Evolutionary conservation across 176 grass and related monocot species (phyloP).

Genomic region (Sorghum bicolor): Sorghum_bicolor_NCBIv3 NC_012877.2:2235001-2235500

Average conservation of each 20-base stretch:
- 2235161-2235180: too few species aligned
- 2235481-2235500: background rate
- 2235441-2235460: too few species aligned
- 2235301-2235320: background rate
- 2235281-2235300: constrained; percentile 15
- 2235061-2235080: too few species aligned
- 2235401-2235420: background rate
- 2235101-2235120: too few species aligned
- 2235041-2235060: too few species aligned
- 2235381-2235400: background rate
- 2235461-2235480: background rate
- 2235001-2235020: too few species aligned
- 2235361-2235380: constrained; percentile 4
- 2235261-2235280: background rate
- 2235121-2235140: too few species aligned
- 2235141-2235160: too few species aligned
- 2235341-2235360: constrained; percentile 30
- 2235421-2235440: background rate
- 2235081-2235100: too few species aligned
- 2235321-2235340: background rate
- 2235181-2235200: too few species aligned
- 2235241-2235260: background rate
- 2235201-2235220: too few species aligned
- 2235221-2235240: background rate
- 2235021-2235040: too few species aligned